These are phyloP conservation scores for Vitis hybrid DNA, from an alignment of 177 flowering plant genomes.

Conservation along the genomic window DNA sequence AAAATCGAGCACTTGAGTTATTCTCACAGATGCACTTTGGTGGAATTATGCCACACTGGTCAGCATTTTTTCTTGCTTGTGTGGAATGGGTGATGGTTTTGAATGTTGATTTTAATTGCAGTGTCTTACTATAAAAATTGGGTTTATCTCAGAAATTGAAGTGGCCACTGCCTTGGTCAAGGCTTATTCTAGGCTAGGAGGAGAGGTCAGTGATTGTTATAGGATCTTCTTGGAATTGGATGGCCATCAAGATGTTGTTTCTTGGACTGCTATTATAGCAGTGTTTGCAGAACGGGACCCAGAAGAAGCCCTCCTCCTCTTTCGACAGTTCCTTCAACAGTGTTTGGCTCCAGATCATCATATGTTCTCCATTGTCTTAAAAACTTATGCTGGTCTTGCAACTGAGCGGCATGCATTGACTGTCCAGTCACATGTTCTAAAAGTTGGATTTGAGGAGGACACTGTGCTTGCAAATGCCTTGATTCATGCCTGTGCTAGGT, in stretches of 20 bases:
- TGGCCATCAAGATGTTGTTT: slow-evolving; percentile 47
- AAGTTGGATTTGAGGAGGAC: slow-evolving; percentile 41
- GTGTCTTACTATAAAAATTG: slow-evolving; percentile 42
- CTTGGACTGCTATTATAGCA: slow-evolving; percentile 74
- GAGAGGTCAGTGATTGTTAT: slow-evolving; percentile 42
- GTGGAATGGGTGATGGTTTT: slow-evolving; percentile 19
- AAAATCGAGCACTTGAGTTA: slow-evolving; percentile 30
- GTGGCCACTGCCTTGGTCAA: slow-evolving; percentile 65
- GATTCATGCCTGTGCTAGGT: slow-evolving; percentile 76
- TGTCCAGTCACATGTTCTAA: slow-evolving; percentile 48
- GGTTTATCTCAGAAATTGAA: slow-evolving; percentile 39
- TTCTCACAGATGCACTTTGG: slow-evolving; percentile 46
- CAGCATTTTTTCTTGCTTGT: slow-evolving; percentile 43
- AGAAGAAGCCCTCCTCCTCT: slow-evolving; percentile 48
- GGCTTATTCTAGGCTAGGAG: slow-evolving; percentile 55
- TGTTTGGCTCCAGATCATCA: slow-evolving; percentile 50
- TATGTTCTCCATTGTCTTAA: slow-evolving; percentile 59
- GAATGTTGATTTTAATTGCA: slow-evolving; percentile 49
- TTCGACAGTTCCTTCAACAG: slow-evolving; percentile 39
- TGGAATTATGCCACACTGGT: slow-evolving; percentile 57
- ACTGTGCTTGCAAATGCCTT: slow-evolving; percentile 57
- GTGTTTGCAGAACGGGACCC: slow-evolving; percentile 56
- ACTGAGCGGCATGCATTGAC: slow-evolving; percentile 50
- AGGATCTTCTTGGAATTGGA: slow-evolving; percentile 49
- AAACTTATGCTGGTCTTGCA: slow-evolving; percentile 72